Conservation (phyloP, 2,329 filamentous ascomycete species). For the Apiospora aurea region DNA sequence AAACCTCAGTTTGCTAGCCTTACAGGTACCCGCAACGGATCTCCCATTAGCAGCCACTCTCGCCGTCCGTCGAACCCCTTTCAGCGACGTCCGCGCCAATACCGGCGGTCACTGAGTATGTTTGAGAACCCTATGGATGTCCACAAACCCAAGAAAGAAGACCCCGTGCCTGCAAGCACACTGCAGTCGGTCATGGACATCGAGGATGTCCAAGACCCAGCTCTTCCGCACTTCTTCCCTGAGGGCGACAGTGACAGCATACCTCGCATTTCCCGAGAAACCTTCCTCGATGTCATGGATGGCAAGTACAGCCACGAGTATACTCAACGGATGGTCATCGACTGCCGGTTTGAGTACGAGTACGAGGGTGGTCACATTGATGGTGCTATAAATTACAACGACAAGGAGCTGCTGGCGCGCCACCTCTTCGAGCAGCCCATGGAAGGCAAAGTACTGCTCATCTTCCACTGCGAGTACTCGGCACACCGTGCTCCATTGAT, state of each 20-base stretch:
- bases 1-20: constrained; percentile 71
- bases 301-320: constrained; percentile 80
- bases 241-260: constrained; percentile 85
- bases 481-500: constrained; percentile 95
- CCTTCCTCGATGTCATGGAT: constrained; percentile 86
- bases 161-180: constrained; percentile 57
- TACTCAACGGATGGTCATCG: constrained; percentile 85
- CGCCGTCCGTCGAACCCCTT: constrained; percentile 77
- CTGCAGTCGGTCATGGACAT: constrained; percentile 84
- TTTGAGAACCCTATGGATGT: constrained; percentile 92
- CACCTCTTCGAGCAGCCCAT: constrained; percentile 77
- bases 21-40: constrained; percentile 71
- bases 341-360: constrained; percentile 99
- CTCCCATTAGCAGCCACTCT: constrained; percentile 73
- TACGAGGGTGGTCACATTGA: constrained; percentile 96
- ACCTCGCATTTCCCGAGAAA: constrained; percentile 83
- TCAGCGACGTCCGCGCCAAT: constrained; percentile 82
- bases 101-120: constrained; percentile 95
- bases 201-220: constrained; percentile 75
- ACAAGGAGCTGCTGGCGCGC: constrained; percentile 84
- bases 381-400: constrained; percentile 93
- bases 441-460: constrained; percentile 76
- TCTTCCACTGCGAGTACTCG: constrained; percentile 99
- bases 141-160: constrained; percentile 78
- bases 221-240: constrained; percentile 83